These are phyloP conservation scores for Arabis alpina DNA, from an alignment of 345 rosid species.

Conservation along the genomic window DNA sequence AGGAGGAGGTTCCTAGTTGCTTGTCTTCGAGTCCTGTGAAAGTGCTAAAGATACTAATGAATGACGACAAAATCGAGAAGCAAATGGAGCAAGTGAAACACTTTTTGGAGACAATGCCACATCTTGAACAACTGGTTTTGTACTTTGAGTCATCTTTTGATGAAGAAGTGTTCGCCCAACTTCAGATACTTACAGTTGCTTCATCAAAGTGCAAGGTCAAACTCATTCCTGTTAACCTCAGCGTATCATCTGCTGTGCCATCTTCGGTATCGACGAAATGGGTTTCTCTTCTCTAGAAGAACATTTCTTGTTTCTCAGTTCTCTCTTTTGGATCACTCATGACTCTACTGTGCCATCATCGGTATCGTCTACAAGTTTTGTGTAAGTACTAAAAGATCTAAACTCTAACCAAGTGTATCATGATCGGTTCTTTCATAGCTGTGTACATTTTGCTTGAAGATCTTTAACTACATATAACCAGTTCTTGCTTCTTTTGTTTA, in stretches of 20 bases:
- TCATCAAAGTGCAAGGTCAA: conserved; percentile 5
- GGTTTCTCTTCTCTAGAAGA: neutral
- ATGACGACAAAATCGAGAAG: neutral
- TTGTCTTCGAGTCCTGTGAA: conserved; percentile 18
- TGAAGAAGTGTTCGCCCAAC: neutral
- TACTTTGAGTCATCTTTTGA: neutral
- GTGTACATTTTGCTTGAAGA: no score
- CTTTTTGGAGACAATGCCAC: conserved; percentile 24
- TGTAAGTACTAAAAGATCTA: neutral
- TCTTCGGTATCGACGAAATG: neutral
- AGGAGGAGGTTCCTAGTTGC: neutral
- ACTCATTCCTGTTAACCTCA: conserved; percentile 2
- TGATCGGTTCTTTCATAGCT: no score
- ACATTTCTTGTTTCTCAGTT: neutral
- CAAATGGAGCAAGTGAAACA: neutral
- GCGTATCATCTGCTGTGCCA: neutral
- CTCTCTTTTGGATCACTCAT: neutral
- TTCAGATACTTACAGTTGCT: conserved; percentile 7
- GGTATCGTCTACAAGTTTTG: neutral
- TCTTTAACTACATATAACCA: no score
- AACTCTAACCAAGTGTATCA: neutral
- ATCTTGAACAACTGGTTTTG: neutral
- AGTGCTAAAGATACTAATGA: neutral
- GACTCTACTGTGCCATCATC: no score
- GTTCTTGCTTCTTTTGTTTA: neutral